A percentile compares a stretch with the other conserved stretches of the same genome.
phyloP scores from a whole-genome alignment of 2,329 filamentous ascomycete genomes.

The Pseudogymnoascus sp. region DNA sequence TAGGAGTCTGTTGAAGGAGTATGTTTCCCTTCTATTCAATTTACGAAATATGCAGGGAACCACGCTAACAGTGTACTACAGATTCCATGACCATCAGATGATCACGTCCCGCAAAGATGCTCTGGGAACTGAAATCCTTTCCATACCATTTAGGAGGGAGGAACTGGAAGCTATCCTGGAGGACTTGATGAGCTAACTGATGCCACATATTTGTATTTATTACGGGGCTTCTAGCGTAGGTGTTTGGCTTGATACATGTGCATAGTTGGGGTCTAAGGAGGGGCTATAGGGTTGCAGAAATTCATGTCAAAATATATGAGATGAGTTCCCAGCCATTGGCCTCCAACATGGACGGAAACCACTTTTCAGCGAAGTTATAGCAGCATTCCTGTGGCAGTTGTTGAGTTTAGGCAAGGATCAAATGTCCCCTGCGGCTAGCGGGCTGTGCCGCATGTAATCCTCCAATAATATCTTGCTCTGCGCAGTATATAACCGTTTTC shows the following conservation, averaged over 20 bases:
- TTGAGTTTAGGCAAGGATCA: neutral
- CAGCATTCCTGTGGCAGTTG: neutral
- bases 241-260: neutral
- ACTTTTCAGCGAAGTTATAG: neutral
- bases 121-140: constrained; percentile 75
- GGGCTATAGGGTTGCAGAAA: neutral
- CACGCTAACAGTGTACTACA: constrained; percentile 31
- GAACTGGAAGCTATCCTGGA: constrained; percentile 86
- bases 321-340: neutral
- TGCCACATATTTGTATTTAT: neutral
- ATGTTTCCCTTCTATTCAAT: constrained; percentile 26
- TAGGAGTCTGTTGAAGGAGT: constrained; percentile 88
- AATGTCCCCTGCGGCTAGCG: neutral
- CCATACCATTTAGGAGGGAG: constrained; percentile 76
- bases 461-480: too few species aligned
- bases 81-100: constrained; percentile 96
- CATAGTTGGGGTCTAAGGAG: neutral
- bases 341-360: neutral
- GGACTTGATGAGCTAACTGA: constrained; percentile 43
- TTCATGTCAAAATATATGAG: neutral
- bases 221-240: neutral
- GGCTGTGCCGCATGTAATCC: too few species aligned
- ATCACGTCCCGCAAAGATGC: constrained; percentile 81
- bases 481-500: too few species aligned
- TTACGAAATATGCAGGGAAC: neutral